Evolutionary conservation across 1,139 yeast genomes (phyloP), one percentile per base, ranked within the genome.

Genomic region (Meyerozyma carpophila): DNA sequence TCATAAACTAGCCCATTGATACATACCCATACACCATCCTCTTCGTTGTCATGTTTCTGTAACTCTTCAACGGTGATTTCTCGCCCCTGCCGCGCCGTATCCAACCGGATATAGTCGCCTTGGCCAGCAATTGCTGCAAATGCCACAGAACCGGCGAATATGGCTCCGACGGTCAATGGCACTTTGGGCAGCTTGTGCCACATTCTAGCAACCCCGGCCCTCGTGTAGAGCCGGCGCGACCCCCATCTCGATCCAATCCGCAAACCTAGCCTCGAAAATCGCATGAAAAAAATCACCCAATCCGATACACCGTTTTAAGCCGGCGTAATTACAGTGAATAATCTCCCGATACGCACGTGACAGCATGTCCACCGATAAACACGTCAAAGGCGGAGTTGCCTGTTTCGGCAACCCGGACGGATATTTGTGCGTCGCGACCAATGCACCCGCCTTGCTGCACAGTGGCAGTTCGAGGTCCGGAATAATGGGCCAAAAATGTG

Each of bases 361-460:
- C 41, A 3, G 70, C 66, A 31, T 58, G 44, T 7, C 77, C 75
- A 9, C 57, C 56, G 4, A 55, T 55, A 32, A 39, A 31, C 32
- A 54, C 42, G 32, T 63, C 62, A 28, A 62, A 58, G 28, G 48
- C 51, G 18, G 34, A 9, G 10, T 13, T 11, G 20, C 16, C 14
- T 16, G 34, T 31, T 31, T 14, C 16, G 34, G 34, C n/a, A 8
- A 31, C 14, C 9, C 14, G 16, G 16, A 31, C 16, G 10, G 20
- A 31, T 7, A 31, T 13, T 14, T 11, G 5, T 8, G 74, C 75
- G 44, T 64, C 60, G 54, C 75, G 61, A 3, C 52, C 52, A 5
- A 70, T 41, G 39, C 61, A 56, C 29, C 63, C 55, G 39, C 77
- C 75, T 52, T 70, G 73, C 25, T 59, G 58, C 32, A 68, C 57